Percentiles rank a stretch among this genome's conserved stretches.
Evolutionary conservation across 345 rosid species (phyloP).

Genomic region (Microcos paniculata): DNA sequence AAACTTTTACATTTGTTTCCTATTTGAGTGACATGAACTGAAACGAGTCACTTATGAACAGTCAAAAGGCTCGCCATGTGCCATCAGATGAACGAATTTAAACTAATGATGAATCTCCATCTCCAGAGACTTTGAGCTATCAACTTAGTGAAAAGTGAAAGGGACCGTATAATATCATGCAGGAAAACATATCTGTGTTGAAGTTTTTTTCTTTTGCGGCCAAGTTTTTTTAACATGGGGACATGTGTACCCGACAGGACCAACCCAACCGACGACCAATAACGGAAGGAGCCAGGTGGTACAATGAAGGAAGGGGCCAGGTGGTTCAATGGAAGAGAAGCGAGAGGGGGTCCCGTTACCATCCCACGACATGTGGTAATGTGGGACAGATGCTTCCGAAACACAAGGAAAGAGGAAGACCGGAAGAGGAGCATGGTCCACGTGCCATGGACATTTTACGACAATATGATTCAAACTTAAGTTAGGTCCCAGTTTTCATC

Average conservation of each 20-base stretch:
- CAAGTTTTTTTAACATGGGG: slow-evolving; percentile 20
- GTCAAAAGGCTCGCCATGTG: not conserved
- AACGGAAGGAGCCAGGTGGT: slow-evolving; percentile 26
- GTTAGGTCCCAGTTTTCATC: slow-evolving; percentile 6
- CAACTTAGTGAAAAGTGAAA: not conserved
- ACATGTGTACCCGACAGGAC: slow-evolving; percentile 16
- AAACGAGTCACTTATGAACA: not conserved
- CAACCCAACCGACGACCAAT: slow-evolving; percentile 25
- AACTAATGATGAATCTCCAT: slow-evolving; percentile 6
- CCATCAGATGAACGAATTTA: not conserved
- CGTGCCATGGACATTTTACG: slow-evolving; percentile 3
- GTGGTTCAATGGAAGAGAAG: slow-evolving; percentile 2
- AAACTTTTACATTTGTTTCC: not conserved
- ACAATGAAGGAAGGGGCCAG: no score
- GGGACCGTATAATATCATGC: slow-evolving; percentile 13
- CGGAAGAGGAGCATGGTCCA: no score
- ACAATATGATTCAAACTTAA: not conserved
- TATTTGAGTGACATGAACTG: not conserved
- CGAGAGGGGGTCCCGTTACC: slow-evolving; percentile 7
- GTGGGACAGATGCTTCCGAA: not conserved
- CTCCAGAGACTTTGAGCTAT: not conserved
- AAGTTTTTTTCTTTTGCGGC: slow-evolving; percentile 18
- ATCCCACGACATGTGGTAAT: slow-evolving; percentile 19
- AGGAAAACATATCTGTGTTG: slow-evolving; percentile 16
- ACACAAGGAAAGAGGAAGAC: not conserved